Evolutionary conservation across 331 rosid genomes (phyloP).

Genomic region (Dryas integrifolia): DNA sequence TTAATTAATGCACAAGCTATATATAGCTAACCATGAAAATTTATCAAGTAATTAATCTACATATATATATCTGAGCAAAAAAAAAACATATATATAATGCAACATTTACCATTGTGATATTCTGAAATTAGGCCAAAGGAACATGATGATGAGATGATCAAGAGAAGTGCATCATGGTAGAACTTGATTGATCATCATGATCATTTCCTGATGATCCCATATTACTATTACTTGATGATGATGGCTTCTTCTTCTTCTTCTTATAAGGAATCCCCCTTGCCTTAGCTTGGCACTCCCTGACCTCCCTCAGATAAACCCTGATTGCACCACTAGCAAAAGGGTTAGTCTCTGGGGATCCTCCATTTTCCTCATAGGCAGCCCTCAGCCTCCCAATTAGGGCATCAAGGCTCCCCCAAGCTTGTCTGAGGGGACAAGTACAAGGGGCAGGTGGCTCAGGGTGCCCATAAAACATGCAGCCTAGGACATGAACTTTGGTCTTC

Average conservation of each 20-base stretch:
- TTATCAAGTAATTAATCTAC: too few species aligned
- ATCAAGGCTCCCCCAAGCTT: conserved; percentile 99
- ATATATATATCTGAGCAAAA: too few species aligned
- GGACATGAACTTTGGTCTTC: conserved; percentile 86
- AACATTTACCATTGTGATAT: conserved; percentile 10
- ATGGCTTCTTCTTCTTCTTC: conserved; percentile 77
- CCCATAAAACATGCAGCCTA: conserved; percentile 90
- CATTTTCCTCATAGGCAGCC: conserved; percentile 96
- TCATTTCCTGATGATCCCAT: conserved; percentile 28
- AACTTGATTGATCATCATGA: conserved; percentile 12
- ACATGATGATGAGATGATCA: conserved; percentile 19
- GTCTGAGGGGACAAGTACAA: conserved; percentile 84
- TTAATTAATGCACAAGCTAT: not conserved
- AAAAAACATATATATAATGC: not conserved
- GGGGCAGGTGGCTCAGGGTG: conserved; percentile 97
- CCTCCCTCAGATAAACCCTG: conserved; percentile 81
- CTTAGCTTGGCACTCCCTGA: conserved; percentile 89
- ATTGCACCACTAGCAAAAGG: conserved; percentile 85
- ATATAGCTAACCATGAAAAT: too few species aligned
- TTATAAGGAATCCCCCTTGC: conserved; percentile 96
- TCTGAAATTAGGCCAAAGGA: conserved; percentile 23
- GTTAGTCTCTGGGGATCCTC: conserved; percentile 78
- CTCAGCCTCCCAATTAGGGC: conserved; percentile 92
- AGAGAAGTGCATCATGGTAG: conserved; percentile 19
- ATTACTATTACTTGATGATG: conserved; percentile 23